A percentile compares a stretch with the other conserved stretches of the same genome.
These are phyloP conservation scores for Vanderwaltozyma yarrowii DNA, from an alignment of 805 yeast genomes.

Conservation along the genomic window DNA sequence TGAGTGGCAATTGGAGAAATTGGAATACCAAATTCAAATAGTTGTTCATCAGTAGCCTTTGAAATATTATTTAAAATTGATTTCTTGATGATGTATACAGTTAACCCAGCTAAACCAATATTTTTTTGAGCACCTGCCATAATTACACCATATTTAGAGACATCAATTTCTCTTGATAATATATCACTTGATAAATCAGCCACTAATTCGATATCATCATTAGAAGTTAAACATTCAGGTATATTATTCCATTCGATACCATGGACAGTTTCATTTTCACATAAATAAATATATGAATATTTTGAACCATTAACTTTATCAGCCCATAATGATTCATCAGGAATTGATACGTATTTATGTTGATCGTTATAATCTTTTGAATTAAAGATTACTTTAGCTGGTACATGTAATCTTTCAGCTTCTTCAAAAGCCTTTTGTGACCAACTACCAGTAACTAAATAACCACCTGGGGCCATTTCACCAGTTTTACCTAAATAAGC, in stretches of 20 bases:
- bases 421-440: slow-evolving; percentile 81
- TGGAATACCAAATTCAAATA: slow-evolving; percentile 54
- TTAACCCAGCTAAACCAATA: slow-evolving; percentile 92
- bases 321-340: slow-evolving; percentile 53
- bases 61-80: slow-evolving; percentile 46
- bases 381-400: slow-evolving; percentile 58
- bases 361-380: slow-evolving; percentile 38
- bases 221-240: slow-evolving; percentile 42
- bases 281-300: slow-evolving; percentile 76
- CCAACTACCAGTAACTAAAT: slow-evolving; percentile 91
- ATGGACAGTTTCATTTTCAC: slow-evolving; percentile 96
- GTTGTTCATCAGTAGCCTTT: slow-evolving; percentile 49
- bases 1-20: slow-evolving; percentile 83
- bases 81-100: slow-evolving; percentile 84
- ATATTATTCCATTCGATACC: slow-evolving; percentile 71
- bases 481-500: slow-evolving; percentile 63
- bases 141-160: slow-evolving; percentile 75
- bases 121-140: slow-evolving; percentile 99
- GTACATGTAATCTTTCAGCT: slow-evolving; percentile 73
- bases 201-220: slow-evolving; percentile 61
- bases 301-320: slow-evolving; percentile 35
- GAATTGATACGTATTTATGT: slow-evolving; percentile 60
- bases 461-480: slow-evolving; percentile 69
- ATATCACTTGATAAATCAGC: slow-evolving; percentile 95
- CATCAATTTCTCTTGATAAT: slow-evolving; percentile 70